Evolutionary conservation across 768 basidiomycete species (phyloP), one percentile per base, ranked within the genome.

Genomic region (Hebeloma cylindrosporum): DNA sequence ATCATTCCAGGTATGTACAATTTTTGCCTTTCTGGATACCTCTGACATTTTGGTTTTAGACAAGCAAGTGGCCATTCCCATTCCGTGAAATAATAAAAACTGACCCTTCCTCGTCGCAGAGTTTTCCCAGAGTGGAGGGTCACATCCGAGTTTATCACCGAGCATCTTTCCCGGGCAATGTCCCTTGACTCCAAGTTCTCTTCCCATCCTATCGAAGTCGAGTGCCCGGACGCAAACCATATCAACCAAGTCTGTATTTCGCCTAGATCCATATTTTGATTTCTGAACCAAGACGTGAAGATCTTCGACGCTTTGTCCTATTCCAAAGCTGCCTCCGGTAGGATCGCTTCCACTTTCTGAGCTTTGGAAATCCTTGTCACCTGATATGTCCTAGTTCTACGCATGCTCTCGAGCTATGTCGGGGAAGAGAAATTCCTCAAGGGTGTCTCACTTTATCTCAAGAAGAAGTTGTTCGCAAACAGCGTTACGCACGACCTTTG

Each of bases 151-250:
- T 97, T 97, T 68, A 84, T 96, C 50, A 80, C 80, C n/a, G 68
- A 71, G 11, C 82, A 91, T 60, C 71, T 94, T 30, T 78, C 80
- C 43, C 68, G 73, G n/a, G 94, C 94, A 10, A 75, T 97, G 20
- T 66, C 69, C 25, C 77, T 95, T 35, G 95, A 98, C 59, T 78
- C 91, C 2, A 89, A 91, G 58, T 67, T 82, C 7, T 91, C 90
- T 16, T 92, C 89, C 8, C 94, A 98, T 62, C 88, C 95, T 1
- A 88, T 98, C 55, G 91, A 97, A 62, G 90, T 95, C 20, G 83
- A 86, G 10, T 91, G 88, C 60, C 87, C 85, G 0, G 90, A 94
- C 60, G 86, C 89, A 6, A 85, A 88, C 58, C 77, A 85, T 54
- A 89, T 93, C 58, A 86, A 85, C 56, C 85, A 86, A 71, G 82